Conservation (phyloP, 2,329 filamentous ascomycete genomes). For the Dactylellina cionopaga region DNA sequence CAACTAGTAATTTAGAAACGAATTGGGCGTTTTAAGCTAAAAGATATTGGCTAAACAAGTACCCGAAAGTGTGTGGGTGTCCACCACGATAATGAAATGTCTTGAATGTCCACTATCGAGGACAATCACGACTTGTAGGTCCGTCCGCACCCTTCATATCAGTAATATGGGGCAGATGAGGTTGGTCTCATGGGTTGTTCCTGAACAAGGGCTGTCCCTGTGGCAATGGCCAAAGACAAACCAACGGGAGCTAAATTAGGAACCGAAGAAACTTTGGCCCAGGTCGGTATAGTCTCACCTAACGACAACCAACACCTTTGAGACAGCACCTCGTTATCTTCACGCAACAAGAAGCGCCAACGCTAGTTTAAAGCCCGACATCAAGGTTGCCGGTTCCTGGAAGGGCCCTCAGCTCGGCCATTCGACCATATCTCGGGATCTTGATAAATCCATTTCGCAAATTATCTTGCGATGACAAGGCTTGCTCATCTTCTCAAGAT, state of each 20-base stretch:
- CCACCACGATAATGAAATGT: conserved; percentile 12
- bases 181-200: not conserved
- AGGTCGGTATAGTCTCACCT: conserved; percentile 17
- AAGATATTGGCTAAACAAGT: conserved; percentile 29
- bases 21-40: conserved; percentile 7
- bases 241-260: conserved; percentile 35
- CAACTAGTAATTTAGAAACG: conserved; percentile 17
- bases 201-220: conserved; percentile 13
- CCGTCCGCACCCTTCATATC: not conserved
- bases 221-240: not conserved
- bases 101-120: conserved; percentile 17
- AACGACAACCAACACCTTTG: not conserved
- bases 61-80: not conserved
- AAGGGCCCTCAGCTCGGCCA: no score
- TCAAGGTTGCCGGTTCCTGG: no score
- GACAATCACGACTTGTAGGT: conserved; percentile 26
- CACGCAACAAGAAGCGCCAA: conserved; percentile 26
- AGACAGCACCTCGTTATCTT: conserved; percentile 13
- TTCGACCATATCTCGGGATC: not conserved
- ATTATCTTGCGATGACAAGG: not conserved
- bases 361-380: no score
- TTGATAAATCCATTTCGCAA: not conserved
- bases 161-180: not conserved
- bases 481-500: not conserved
- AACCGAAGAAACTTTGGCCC: conserved; percentile 27